These are phyloP conservation scores for Tylopilus felleus DNA, from an alignment of 768 basidiomycete genomes.

Conservation along the genomic window DNA sequence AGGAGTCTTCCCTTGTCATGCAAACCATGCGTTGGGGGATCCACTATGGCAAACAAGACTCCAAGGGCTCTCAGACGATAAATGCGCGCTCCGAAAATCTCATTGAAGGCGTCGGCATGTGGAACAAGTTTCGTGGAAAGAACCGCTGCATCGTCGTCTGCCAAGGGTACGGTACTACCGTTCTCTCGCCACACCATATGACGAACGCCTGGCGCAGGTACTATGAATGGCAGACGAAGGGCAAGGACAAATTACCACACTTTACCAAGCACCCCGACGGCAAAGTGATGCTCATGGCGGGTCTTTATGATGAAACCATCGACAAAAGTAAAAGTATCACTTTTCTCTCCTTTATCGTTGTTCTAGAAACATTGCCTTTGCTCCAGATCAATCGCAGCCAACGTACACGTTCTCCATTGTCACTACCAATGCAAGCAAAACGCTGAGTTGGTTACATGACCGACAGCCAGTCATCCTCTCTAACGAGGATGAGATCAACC, in stretches of 20 bases:
- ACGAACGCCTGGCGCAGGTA: slow-evolving; percentile 47
- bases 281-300: slow-evolving; percentile 79
- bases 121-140: slow-evolving; percentile 76
- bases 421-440: slow-evolving; percentile 71
- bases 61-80: slow-evolving; percentile 69
- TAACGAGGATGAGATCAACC: slow-evolving; percentile 50
- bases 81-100: slow-evolving; percentile 89
- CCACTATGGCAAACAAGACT: slow-evolving; percentile 58
- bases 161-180: slow-evolving; percentile 52
- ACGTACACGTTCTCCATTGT: slow-evolving; percentile 88
- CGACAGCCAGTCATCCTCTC: slow-evolving; percentile 83
- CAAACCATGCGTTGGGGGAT: slow-evolving; percentile 93
- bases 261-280: slow-evolving; percentile 69
- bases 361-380: background rate
- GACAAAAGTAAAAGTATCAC: slow-evolving; percentile 65
- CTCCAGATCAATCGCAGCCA: slow-evolving; percentile 48
- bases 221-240: slow-evolving; percentile 92
- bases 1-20: slow-evolving; percentile 41
- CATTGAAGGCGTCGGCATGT: slow-evolving; percentile 73
- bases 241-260: slow-evolving; percentile 75
- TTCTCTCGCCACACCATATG: background rate
- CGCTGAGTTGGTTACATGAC: slow-evolving; percentile 86
- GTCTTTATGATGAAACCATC: slow-evolving; percentile 74
- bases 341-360: background rate
- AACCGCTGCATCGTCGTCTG: slow-evolving; percentile 85